Percentiles rank a stretch among this genome's conserved stretches.
phyloP scores from a whole-genome alignment of 352 stramenopile genomes.

The Peronospora destructor region DNA sequence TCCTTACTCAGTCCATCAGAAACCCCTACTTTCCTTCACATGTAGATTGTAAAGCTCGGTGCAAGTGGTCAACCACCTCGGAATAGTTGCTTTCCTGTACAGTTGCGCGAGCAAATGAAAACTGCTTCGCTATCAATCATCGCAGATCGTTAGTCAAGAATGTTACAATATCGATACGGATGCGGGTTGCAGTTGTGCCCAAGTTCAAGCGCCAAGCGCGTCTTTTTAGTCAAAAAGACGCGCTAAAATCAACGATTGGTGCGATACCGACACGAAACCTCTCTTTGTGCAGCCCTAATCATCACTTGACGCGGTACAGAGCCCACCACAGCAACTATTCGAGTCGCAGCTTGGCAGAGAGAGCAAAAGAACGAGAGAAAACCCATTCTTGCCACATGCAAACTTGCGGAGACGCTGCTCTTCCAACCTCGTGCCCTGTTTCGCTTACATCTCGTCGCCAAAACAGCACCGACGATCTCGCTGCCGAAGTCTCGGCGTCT shows the following conservation, averaged over 20 bases:
- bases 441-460: slow-evolving; percentile 23
- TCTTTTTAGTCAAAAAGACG: slow-evolving; percentile 1
- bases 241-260: slow-evolving; percentile 12
- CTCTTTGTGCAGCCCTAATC: slow-evolving; percentile 16
- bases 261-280: neutral
- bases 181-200: slow-evolving; percentile 9
- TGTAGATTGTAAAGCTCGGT: no score
- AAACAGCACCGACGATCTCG: slow-evolving; percentile 66
- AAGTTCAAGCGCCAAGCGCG: slow-evolving; percentile 17
- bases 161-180: neutral
- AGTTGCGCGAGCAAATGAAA: neutral
- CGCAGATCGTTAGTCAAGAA: neutral
- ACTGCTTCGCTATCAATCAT: neutral
- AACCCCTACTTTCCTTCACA: no score
- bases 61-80: no score
- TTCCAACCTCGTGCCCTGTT: neutral
- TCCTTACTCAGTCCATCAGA: no score
- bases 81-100: no score
- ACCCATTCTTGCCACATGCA: slow-evolving; percentile 14
- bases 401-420: slow-evolving; percentile 13
- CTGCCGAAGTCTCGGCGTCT: slow-evolving; percentile 38
- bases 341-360: slow-evolving; percentile 3
- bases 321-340: slow-evolving; percentile 13
- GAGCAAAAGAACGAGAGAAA: neutral
- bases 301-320: slow-evolving; percentile 1